These are phyloP conservation scores for Cucumis cinereus DNA, from an alignment of 306 rosid species.

Conservation along the genomic window DNA sequence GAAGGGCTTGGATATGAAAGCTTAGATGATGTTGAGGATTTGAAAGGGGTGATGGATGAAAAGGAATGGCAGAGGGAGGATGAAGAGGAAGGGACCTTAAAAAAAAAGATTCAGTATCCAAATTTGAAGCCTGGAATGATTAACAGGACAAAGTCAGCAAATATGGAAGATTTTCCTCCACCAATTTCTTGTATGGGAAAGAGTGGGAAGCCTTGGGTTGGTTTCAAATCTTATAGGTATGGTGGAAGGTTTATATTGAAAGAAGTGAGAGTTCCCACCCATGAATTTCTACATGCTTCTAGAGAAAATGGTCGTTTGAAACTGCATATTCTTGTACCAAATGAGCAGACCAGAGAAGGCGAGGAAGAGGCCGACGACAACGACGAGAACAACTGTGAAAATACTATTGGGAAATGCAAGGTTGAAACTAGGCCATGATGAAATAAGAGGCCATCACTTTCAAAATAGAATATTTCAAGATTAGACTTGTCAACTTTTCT, in stretches of 20 bases:
- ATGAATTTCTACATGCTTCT: constrained; percentile 60
- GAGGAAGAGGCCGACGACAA: constrained; percentile 2
- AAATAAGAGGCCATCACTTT: background rate
- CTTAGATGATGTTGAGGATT: constrained; percentile 65
- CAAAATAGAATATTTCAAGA: background rate
- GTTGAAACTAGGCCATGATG: background rate
- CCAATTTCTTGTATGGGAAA: constrained; percentile 69
- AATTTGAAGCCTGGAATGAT: constrained; percentile 20
- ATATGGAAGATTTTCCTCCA: constrained; percentile 60
- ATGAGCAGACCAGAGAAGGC: constrained; percentile 22
- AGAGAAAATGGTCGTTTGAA: constrained; percentile 75
- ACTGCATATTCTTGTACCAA: constrained; percentile 46
- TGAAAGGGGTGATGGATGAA: constrained; percentile 15
- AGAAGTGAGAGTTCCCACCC: constrained; percentile 45
- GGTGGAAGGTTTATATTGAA: constrained; percentile 70
- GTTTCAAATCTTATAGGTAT: constrained; percentile 45
- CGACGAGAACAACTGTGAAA: background rate
- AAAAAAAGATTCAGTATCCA: constrained; percentile 5
- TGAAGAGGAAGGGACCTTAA: background rate
- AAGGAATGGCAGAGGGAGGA: constrained; percentile 1
- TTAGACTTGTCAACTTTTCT: background rate
- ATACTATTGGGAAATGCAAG: constrained; percentile 7
- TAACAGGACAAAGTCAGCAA: constrained; percentile 27
- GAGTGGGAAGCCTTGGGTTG: constrained; percentile 62
- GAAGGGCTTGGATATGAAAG: constrained; percentile 94